These are phyloP conservation scores for Solanum commersonii DNA, from an alignment of 257 asterid genomes.

Conservation along the genomic window DNA sequence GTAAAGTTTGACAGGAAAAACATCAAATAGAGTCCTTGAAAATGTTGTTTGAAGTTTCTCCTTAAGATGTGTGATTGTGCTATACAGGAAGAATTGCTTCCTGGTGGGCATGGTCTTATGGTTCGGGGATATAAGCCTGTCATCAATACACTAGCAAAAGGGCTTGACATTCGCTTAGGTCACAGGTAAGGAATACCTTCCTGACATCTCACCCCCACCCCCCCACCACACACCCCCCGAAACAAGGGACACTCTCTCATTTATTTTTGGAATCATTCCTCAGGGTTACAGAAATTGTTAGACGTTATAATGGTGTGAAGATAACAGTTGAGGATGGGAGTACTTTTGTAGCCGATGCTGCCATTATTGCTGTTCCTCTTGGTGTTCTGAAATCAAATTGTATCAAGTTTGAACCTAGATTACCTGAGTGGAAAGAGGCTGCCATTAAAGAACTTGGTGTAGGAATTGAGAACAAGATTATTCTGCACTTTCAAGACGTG, in stretches of 20 bases:
- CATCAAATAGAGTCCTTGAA: not conserved
- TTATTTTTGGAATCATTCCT: not conserved
- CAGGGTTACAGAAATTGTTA: constrained; percentile 68
- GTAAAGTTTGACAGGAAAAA: not conserved
- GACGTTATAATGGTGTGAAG: constrained; percentile 71
- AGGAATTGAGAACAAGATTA: constrained; percentile 91
- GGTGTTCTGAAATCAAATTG: constrained; percentile 80
- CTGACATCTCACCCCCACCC: not conserved
- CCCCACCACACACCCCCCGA: not conserved
- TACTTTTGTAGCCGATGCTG: constrained; percentile 87
- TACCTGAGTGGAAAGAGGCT: constrained; percentile 92
- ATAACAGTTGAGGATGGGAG: constrained; percentile 84
- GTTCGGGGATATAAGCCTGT: constrained; percentile 96
- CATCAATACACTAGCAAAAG: constrained; percentile 80
- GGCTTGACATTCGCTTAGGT: constrained; percentile 80
- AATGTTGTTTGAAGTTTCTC: not conserved
- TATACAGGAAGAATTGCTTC: constrained; percentile 81
- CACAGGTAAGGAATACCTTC: constrained; percentile 42
- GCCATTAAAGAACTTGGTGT: constrained; percentile 81
- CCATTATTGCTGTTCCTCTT: constrained; percentile 75
- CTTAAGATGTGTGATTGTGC: not conserved
- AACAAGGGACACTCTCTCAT: not conserved
- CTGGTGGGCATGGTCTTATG: constrained; percentile 99
- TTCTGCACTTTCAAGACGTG: constrained; percentile 69
- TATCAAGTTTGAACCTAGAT: constrained; percentile 73